Base-by-base conservation (phyloP, 208 protist genomes). In the Crithidia brevicula region DNA sequence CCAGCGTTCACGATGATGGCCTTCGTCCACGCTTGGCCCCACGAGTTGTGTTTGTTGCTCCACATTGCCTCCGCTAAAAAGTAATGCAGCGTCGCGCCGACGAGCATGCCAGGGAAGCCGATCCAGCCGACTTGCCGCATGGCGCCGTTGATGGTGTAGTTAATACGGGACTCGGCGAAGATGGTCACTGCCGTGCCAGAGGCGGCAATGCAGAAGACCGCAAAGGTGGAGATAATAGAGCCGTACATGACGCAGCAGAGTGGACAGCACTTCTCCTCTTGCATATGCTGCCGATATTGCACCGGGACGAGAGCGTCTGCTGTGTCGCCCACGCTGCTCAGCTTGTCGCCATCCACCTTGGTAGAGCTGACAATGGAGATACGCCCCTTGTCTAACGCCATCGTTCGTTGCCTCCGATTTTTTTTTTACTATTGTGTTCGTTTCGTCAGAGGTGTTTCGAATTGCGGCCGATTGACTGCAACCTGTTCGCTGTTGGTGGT, bases 21-120 rank as follows among this genome's bases (percentile, higher is more conserved):
- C 74, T 96, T 96, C 28, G 81, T 81, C 88, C 91, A 96, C 36
- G 91, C 91, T 65, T 93, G 81, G n/a, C 88, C 91, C 86, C 88
- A 96, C 28, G 83, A 81, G 68, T 92, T 96, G 7, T 71, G 51
- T 67, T 84, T 83, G 22, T 75, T 63, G 61, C 88, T 94, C 86
- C 91, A 93, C 85, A 94, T 93, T 11, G 88, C 91, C 75, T 96
- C 88, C 1, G 79, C 86, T 31, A 96, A 50, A 63, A 96, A 93
- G 64, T 83, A 93, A 66, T 96, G 91, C 47, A 96, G 47, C 23
- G 85, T 92, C 1, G 77, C 79, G 10, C 88, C 88, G 4, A 85
- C 73, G 15, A 96, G 65, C 33, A 84, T 61, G n/a, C 88, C 85
- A 0, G 91, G 88, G 1, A 94, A 50, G 22, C 81, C 56, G 7